phyloP scores from a whole-genome alignment of 2,329 filamentous ascomycete genomes.

The Pochonia chlamydosporia region DNA sequence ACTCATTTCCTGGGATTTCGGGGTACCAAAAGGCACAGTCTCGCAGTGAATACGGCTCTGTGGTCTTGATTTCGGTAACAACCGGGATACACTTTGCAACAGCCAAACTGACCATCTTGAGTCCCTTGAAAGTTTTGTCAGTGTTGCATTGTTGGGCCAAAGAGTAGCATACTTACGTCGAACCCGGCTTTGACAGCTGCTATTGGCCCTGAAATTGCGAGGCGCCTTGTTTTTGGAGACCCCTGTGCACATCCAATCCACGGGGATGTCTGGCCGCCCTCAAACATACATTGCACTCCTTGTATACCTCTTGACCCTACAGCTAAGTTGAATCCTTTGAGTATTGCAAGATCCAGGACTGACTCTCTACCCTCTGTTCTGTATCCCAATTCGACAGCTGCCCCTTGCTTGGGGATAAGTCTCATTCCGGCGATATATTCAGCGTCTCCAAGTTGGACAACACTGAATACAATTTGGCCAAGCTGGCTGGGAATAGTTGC shows the following conservation, averaged over 20 bases:
- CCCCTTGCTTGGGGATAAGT: neutral
- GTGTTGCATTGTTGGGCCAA: neutral
- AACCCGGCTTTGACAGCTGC: neutral
- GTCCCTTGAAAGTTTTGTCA: neutral
- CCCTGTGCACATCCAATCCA: neutral
- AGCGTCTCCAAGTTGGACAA: neutral
- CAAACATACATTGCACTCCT: neutral
- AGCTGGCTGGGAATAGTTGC: neutral
- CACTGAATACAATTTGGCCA: neutral
- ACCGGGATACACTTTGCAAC: neutral
- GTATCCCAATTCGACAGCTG: neutral
- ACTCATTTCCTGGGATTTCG: neutral
- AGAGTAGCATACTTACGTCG: neutral
- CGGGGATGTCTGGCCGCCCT: neutral
- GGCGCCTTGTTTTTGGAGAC: conserved; percentile 1
- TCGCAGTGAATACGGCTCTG: neutral
- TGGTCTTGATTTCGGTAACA: neutral
- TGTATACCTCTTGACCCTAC: conserved; percentile 2
- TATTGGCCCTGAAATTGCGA: neutral
- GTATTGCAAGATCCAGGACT: neutral
- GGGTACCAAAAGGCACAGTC: neutral
- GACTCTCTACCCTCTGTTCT: neutral
- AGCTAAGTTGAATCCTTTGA: neutral
- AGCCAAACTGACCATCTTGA: conserved; percentile 3
- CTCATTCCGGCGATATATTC: neutral